Conservation (phyloP, 345 rosid genomes). For the Boechera divaricarpa region DNA sequence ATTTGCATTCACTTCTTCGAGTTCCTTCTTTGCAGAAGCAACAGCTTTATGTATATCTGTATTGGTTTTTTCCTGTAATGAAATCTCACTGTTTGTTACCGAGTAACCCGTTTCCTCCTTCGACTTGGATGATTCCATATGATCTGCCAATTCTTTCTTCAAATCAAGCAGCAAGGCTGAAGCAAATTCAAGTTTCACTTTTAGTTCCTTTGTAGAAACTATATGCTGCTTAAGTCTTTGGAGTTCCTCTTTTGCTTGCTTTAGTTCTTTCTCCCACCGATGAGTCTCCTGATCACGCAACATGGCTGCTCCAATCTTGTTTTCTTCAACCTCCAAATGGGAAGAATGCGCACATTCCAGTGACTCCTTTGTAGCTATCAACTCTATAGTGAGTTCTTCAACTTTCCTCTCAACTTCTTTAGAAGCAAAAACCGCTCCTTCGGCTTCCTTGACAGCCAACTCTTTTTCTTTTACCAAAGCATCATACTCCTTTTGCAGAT, state of each 20-base stretch:
- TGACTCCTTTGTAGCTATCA: slow-evolving; percentile 81
- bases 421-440: slow-evolving; percentile 66
- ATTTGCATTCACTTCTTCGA: slow-evolving; percentile 76
- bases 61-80: slow-evolving; percentile 50
- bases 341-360: slow-evolving; percentile 90
- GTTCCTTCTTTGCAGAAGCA: slow-evolving; percentile 80
- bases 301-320: slow-evolving; percentile 80
- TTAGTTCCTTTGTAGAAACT: slow-evolving; percentile 71
- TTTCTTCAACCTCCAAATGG: slow-evolving; percentile 94
- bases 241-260: slow-evolving; percentile 86
- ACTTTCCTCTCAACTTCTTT: slow-evolving; percentile 91
- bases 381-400: slow-evolving; percentile 85
- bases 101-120: slow-evolving; percentile 45
- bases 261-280: slow-evolving; percentile 83
- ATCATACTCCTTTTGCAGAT: slow-evolving; percentile 58
- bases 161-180: slow-evolving; percentile 73
- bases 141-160: slow-evolving; percentile 80
- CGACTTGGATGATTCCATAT: slow-evolving; percentile 62
- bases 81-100: slow-evolving; percentile 37
- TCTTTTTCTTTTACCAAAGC: slow-evolving; percentile 65
- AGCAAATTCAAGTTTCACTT: slow-evolving; percentile 68
- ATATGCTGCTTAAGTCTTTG: slow-evolving; percentile 72
- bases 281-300: slow-evolving; percentile 81
- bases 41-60: slow-evolving; percentile 62
- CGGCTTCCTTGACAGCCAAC: slow-evolving; percentile 68